Evolutionary conservation across 148 eudicot genomes (phyloP).

Genomic region (Polygonum maritimum): DNA sequence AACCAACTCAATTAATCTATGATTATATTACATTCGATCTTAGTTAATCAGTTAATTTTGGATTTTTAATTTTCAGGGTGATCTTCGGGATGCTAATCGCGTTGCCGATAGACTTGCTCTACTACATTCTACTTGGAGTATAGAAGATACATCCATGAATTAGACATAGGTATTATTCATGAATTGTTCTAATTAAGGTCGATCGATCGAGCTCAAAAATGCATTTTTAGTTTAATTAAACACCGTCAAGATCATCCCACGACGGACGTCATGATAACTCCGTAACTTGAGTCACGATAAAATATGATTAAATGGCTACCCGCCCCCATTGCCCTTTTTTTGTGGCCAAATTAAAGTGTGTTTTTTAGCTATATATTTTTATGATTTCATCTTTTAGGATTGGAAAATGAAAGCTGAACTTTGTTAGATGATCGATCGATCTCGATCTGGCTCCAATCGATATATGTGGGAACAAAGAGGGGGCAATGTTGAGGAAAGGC

Average conservation of each 20-base stretch:
- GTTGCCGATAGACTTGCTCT: conserved; percentile 24
- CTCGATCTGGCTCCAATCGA: not conserved
- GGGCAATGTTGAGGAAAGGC: conserved; percentile 6
- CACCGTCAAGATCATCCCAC: not conserved
- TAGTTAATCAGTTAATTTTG: not conserved
- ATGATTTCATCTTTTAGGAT: not conserved
- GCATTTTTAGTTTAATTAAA: not conserved
- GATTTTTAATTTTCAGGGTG: conserved; percentile 24
- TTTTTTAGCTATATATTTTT: not conserved
- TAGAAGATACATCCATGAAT: not conserved
- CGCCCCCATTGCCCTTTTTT: not conserved
- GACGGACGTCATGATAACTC: not conserved
- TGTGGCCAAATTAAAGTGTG: not conserved
- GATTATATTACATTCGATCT: not conserved
- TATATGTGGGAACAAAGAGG: not conserved
- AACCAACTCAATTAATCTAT: not conserved
- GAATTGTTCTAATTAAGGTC: too few relatives aligned
- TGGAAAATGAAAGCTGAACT: conserved; percentile 2
- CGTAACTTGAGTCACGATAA: not conserved
- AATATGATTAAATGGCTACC: not conserved
- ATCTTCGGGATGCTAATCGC: conserved; percentile 33
- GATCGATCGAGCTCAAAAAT: not conserved
- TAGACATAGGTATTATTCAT: too few relatives aligned
- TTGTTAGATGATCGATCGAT: not conserved
- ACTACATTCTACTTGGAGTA: conserved; percentile 22